Evolutionary conservation across 208 protist genomes (phyloP).

Genomic region (Acanthamoeba castellanii): DNA sequence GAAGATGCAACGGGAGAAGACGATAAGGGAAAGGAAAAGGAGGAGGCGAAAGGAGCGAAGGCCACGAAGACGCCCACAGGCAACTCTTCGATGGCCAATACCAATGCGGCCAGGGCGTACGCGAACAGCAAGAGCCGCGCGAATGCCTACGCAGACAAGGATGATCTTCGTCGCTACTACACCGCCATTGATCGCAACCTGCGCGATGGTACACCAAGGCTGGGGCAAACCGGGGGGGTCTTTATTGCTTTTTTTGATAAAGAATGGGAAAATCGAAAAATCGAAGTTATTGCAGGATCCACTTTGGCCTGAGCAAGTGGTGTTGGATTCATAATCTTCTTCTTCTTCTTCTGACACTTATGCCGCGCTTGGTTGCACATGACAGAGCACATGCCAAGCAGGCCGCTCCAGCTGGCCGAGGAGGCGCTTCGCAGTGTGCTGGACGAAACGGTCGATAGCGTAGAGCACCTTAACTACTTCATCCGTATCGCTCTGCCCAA

Average conservation of each 20-base stretch:
- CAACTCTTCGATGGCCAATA: neutral
- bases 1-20: neutral
- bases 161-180: slow-evolving; percentile 66
- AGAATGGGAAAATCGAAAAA: no score
- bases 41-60: neutral
- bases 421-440: slow-evolving; percentile 5
- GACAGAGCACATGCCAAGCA: slow-evolving; percentile 54
- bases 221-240: neutral
- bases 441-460: slow-evolving; percentile 5
- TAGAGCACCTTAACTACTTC: slow-evolving; percentile 68
- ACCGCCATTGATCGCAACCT: slow-evolving; percentile 54
- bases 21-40: neutral
- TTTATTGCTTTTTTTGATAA: no score
- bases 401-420: slow-evolving; percentile 59
- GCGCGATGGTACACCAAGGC: slow-evolving; percentile 24
- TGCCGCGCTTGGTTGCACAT: neutral
- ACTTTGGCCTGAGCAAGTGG: neutral
- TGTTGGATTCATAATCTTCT: neutral
- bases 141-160: slow-evolving; percentile 56
- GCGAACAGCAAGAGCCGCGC: neutral
- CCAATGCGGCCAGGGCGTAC: neutral
- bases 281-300: neutral
- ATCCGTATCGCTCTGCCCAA: slow-evolving; percentile 40
- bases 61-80: neutral
- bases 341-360: neutral